These are phyloP conservation scores for Ceratobasidium sp. DNA, from an alignment of 1,284 basidiomycete genomes.

Conservation along the genomic window DNA sequence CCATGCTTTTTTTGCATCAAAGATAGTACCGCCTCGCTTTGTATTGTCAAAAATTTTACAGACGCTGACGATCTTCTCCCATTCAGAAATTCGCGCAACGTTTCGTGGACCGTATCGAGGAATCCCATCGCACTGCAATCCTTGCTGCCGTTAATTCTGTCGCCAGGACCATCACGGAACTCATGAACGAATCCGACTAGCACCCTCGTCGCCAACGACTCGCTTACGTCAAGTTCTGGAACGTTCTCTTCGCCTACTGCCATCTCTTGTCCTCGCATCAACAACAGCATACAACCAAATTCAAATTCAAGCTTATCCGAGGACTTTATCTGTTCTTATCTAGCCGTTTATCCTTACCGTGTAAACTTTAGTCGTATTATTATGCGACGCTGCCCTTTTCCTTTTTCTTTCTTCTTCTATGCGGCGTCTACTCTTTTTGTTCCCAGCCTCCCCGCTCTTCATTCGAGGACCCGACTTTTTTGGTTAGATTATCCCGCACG, in stretches of 20 bases:
- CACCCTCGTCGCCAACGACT: neutral
- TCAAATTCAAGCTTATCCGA: neutral
- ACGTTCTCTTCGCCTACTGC: neutral
- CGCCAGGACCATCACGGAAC: slow-evolving; percentile 30
- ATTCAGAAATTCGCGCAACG: slow-evolving; percentile 25
- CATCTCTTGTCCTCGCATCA: neutral
- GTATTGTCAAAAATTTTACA: neutral
- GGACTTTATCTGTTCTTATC: slow-evolving; percentile 1
- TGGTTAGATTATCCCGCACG: slow-evolving; percentile 9
- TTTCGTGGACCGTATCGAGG: slow-evolving; percentile 33
- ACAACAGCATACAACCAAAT: slow-evolving; percentile 12
- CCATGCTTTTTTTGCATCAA: neutral
- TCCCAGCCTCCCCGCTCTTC: neutral
- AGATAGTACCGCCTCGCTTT: slow-evolving; percentile 11
- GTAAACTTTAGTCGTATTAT: slow-evolving; percentile 17
- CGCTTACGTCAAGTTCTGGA: slow-evolving; percentile 12
- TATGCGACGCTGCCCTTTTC: neutral
- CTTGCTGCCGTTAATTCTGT: slow-evolving; percentile 37
- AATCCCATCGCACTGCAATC: slow-evolving; percentile 35
- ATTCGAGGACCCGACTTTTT: neutral
- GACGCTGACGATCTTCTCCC: slow-evolving; percentile 9
- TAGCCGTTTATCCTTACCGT: slow-evolving; percentile 1
- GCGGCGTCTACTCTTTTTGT: slow-evolving; percentile 5
- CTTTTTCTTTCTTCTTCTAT: neutral
- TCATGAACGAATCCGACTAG: slow-evolving; percentile 27